These are phyloP conservation scores for Fusarium sp. DNA, from an alignment of 2,329 filamentous ascomycete genomes.

Conservation along the genomic window DNA sequence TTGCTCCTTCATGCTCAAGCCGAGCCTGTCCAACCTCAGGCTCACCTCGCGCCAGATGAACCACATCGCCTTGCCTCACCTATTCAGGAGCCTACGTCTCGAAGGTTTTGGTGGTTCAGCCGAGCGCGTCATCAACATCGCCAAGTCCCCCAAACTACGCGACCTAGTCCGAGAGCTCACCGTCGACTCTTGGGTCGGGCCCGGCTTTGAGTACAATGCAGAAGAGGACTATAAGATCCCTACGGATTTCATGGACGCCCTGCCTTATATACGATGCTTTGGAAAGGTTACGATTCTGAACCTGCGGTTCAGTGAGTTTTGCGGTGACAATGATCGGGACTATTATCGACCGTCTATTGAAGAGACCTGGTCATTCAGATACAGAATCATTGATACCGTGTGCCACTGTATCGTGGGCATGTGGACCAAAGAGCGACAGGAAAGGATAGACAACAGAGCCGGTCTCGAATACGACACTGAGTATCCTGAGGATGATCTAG, in stretches of 20 bases:
- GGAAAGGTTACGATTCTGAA: background rate
- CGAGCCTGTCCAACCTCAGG: background rate
- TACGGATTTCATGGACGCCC: conserved; percentile 5
- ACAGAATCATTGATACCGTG: conserved; percentile 18
- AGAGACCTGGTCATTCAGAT: conserved; percentile 10
- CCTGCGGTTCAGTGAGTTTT: conserved; percentile 14
- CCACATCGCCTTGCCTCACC: background rate
- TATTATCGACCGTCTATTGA: background rate
- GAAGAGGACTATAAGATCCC: background rate
- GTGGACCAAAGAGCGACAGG: conserved; percentile 9
- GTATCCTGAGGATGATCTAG: background rate
- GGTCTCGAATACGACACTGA: background rate
- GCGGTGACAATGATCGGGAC: background rate
- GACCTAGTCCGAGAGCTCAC: conserved; percentile 23
- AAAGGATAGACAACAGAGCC: background rate
- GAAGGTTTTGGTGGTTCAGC: conserved; percentile 11
- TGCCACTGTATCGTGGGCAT: conserved; percentile 16
- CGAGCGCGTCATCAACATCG: conserved; percentile 15
- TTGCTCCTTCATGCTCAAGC: conserved; percentile 3
- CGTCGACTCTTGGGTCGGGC: conserved; percentile 25
- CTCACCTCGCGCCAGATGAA: conserved; percentile 11
- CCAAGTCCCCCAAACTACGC: conserved; percentile 4
- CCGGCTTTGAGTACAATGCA: background rate
- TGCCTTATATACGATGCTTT: conserved; percentile 17
- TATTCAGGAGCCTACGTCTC: conserved; percentile 5